A percentile compares a stretch with the other conserved stretches of the same genome.
These are phyloP conservation scores for Mesembryanthemum crystallinum DNA, from an alignment of 148 eudicot species.

Conservation along the genomic window DNA sequence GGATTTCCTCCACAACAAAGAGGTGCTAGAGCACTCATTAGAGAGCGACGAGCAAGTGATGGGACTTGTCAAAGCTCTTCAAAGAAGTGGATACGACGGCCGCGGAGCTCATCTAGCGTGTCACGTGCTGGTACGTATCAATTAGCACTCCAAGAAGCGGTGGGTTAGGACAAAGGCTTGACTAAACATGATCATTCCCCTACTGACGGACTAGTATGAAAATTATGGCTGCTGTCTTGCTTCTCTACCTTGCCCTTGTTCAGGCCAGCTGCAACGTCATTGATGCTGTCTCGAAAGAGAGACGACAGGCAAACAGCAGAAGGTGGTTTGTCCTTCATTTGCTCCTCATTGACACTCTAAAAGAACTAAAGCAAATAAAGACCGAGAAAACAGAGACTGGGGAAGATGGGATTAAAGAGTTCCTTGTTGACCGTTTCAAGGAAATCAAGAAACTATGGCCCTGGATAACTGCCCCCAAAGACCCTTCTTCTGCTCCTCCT, in stretches of 20 bases:
- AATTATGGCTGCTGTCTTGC: constrained; percentile 13
- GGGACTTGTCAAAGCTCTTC: constrained; percentile 14
- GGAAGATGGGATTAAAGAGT: too few species aligned
- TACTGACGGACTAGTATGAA: too few species aligned
- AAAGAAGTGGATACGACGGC: constrained; percentile 16
- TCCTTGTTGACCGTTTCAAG: too few species aligned
- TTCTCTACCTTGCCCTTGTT: constrained; percentile 12
- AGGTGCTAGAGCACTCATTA: constrained; percentile 7
- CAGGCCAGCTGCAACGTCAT: constrained; percentile 3
- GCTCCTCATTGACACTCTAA: not conserved
- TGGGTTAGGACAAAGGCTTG: constrained; percentile 4
- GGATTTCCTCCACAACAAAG: constrained; percentile 8
- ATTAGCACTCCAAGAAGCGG: not conserved
- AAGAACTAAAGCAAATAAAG: too few species aligned
- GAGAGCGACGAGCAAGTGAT: constrained; percentile 17
- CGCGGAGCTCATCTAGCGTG: not conserved
- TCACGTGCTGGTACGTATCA: not conserved
- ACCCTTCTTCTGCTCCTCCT: not conserved
- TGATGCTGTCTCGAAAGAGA: not conserved
- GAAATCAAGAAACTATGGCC: not conserved
- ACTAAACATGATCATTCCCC: constrained; percentile 9
- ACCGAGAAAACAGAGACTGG: too few species aligned
- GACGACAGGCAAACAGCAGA: not conserved
- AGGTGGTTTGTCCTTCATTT: not conserved
- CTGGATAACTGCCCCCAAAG: not conserved